phyloP scores from a whole-genome alignment of 495 filamentous ascomycete species.

The Penicillium flavigenum region DNA sequence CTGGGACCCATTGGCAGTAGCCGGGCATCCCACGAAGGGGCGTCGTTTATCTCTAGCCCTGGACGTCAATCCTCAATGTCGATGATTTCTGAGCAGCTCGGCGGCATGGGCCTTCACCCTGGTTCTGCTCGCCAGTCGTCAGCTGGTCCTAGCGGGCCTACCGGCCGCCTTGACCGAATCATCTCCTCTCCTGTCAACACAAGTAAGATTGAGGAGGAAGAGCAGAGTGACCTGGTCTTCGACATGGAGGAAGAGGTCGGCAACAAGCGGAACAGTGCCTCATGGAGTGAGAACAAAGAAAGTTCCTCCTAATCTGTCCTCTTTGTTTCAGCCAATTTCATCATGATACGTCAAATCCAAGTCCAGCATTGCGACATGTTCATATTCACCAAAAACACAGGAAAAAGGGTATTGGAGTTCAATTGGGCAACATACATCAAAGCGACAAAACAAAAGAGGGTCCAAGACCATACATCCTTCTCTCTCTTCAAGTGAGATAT shows the following conservation, averaged over 20 bases:
- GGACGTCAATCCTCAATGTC: constrained; percentile 65
- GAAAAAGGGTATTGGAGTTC: constrained; percentile 25
- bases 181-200: constrained; percentile 50
- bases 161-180: constrained; percentile 37
- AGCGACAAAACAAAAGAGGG: constrained; percentile 19
- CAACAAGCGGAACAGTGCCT: constrained; percentile 44
- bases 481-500: constrained; percentile 11
- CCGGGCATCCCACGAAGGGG: constrained; percentile 54
- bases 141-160: constrained; percentile 7
- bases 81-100: constrained; percentile 68
- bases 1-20: constrained; percentile 57
- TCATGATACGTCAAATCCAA: constrained; percentile 22
- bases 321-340: constrained; percentile 15
- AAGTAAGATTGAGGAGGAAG: constrained; percentile 69
- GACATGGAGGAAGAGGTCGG: constrained; percentile 72
- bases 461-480: constrained; percentile 4
- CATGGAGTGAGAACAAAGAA: constrained; percentile 34
- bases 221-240: constrained; percentile 70
- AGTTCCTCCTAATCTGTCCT: constrained; percentile 19
- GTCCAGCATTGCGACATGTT: constrained; percentile 17
- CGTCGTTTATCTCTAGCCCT: constrained; percentile 64
- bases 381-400: constrained; percentile 18
- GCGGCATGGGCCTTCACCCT: constrained; percentile 49
- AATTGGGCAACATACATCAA: constrained; percentile 24
- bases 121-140: constrained; percentile 44